phyloP scores from a whole-genome alignment of 352 stramenopile genomes.

The Phytopythium mirpurense region DNA sequence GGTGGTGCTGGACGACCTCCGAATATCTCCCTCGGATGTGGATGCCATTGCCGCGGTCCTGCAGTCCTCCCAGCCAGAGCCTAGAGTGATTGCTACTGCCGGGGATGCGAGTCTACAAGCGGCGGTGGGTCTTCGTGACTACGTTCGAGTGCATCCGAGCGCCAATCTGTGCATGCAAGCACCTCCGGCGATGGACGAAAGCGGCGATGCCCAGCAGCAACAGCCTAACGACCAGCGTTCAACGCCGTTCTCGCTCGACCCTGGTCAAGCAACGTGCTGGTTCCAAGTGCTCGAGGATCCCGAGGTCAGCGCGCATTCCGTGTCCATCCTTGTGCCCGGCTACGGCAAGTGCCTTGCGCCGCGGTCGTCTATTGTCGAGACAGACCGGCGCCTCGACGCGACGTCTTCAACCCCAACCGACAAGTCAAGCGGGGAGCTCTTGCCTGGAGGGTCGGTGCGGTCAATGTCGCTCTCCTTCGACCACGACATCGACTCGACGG shows the following conservation, averaged over 20 bases:
- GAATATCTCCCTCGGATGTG: slow-evolving; percentile 1
- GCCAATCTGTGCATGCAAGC: background rate
- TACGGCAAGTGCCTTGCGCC: background rate
- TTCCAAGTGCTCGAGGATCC: slow-evolving; percentile 1
- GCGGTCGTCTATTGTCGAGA: background rate
- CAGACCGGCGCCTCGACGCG: background rate
- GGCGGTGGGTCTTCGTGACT: background rate
- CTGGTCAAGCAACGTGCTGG: background rate
- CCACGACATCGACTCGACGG: background rate
- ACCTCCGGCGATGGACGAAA: background rate
- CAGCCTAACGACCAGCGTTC: background rate
- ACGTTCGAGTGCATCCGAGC: background rate
- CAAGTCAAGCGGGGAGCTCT: too few species aligned
- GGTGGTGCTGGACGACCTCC: slow-evolving; percentile 1
- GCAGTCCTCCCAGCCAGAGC: background rate
- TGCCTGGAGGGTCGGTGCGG: background rate
- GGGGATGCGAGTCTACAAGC: too few species aligned
- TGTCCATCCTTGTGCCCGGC: background rate
- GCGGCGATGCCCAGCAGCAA: background rate
- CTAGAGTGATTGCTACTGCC: background rate
- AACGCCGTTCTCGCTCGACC: background rate
- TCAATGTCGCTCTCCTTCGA: background rate
- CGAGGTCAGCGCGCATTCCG: background rate
- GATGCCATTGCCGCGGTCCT: slow-evolving; percentile 1
- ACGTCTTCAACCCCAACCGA: too few species aligned